These are phyloP conservation scores for Alliaria petiolata DNA, from an alignment of 345 rosid species.

Conservation along the genomic window DNA sequence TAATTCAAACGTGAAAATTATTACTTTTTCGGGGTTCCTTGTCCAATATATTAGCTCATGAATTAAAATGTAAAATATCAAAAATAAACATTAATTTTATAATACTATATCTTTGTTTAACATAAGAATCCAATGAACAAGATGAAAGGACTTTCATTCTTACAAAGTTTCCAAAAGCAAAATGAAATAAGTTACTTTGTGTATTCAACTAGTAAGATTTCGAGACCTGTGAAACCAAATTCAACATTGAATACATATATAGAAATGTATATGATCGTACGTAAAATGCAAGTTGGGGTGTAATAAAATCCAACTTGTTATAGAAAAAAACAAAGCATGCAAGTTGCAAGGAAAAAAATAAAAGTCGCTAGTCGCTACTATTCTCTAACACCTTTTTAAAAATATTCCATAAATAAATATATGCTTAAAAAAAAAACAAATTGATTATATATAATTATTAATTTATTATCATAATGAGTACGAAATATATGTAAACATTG, in stretches of 20 bases:
- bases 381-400: constrained; percentile 14
- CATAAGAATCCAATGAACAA: constrained; percentile 25
- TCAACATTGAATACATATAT: constrained; percentile 7
- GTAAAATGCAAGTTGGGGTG: constrained; percentile 40
- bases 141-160: not conserved
- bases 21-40: not conserved
- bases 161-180: constrained; percentile 13
- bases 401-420: constrained; percentile 9
- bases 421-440: constrained; percentile 10
- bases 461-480: constrained; percentile 25
- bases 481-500: constrained; percentile 27
- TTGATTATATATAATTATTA: constrained; percentile 19
- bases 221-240: constrained; percentile 27
- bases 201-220: constrained; percentile 9
- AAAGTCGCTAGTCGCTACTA: constrained; percentile 10
- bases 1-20: constrained; percentile 12
- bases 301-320: constrained; percentile 38
- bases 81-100: not conserved
- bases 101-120: not conserved
- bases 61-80: not conserved
- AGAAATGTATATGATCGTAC: constrained; percentile 15
- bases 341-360: constrained; percentile 28
- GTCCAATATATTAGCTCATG: not conserved
- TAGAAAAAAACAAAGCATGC: constrained; percentile 33
- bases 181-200: constrained; percentile 8